Evolutionary conservation across 2,329 filamentous ascomycete genomes (phyloP), one percentile per base, ranked within the genome.

Genomic region (Westerdykella sp.): DNA sequence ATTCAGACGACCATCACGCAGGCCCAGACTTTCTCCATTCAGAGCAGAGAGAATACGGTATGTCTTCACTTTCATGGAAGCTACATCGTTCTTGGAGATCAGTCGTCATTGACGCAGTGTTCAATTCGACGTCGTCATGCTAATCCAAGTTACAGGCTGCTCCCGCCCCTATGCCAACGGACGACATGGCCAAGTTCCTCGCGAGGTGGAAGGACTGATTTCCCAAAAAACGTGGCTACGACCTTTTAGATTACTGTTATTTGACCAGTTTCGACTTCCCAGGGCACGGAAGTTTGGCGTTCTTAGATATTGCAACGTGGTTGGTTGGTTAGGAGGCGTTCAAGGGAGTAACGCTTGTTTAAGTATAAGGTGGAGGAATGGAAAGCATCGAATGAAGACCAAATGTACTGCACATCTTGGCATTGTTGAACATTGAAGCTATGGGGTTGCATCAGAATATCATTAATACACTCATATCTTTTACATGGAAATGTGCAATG

Each of bases 11-110:
- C 80, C 3, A 53, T 75, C 6, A 79, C 76, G 3, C 66, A 71
- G 37, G 63, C 66, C 42, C 63, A 74, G 45, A 81, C 78, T 1
- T 77, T 71, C 55, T 72, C 67, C 21, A 68, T 73, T 14, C 60
- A 60, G 37, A 78, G 73, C 50, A 71, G 71, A 47, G 78, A 79
- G 63, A 81, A 82, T 54, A 76, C 78, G 37, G 80, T 82, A 69
- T 56, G 77, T 72, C 34, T 7, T 32, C 37, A 15, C 13, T 41
- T 34, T 14, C 6, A 10, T 11, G 32, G 11, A 6, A 5, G 21
- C 16, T 15, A 30, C 9, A 9, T 25, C 7, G 4, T 12, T 28
- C 25, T 12, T 28, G 2, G 25, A 12, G 25, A 28, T 9, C 25
- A 21, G 18, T 28, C 11, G 23, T 9, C 6, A 16, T 6, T 5